Base-by-base conservation (phyloP, 176 grass and related monocot genomes). In the Saccharum officinarum region DNA sequence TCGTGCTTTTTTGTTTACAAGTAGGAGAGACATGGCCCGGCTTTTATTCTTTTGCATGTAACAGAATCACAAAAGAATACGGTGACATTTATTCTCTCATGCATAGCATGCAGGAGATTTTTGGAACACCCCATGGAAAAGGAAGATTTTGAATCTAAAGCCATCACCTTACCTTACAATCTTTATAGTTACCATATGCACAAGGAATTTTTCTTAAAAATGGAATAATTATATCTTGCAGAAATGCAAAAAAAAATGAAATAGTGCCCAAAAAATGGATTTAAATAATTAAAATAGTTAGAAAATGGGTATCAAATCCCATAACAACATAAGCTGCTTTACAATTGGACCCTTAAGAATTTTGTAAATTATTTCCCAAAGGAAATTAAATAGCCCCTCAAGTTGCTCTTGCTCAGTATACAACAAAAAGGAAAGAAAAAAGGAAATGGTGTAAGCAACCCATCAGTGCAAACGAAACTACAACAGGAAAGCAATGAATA, bases 41-140 rank as follows among this genome's bases (percentile, higher is more conserved):
- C 80, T 90, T 90, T 87, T 83, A 60, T 87, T 75, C 84, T 90
- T 87, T 90, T 69, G 75, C 89, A 87, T 90, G 68, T 75, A 69
- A 87, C 61, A 52, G 71, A 34, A 75, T 83, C 74, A 83, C 46
- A 80, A 86, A 73, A 83, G 37, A 90, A 86, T 44, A 82, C 6
- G 37, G 22, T 57, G 57, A 49, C 46, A 83, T 87, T 79, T 79
- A 60, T 79, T 83, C 80, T 40, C 28, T 49, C 74, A 50, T 87
- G 46, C 84, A 86, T 77, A 46, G 3, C 44, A 74, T 37, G 10
- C 5, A 69, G 23, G 47, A 80, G 20, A 74, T 84, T 75, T 75
- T 89, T 85, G 37, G 46, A 89, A 80, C 49, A 10, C 20, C n/a
- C 69, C 73, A 25, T 30, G 25, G 15, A 54, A 74, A 86, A 85